These are phyloP conservation scores for Pythium graminicola DNA, from an alignment of 352 stramenopile genomes.

Conservation along the genomic window DNA sequence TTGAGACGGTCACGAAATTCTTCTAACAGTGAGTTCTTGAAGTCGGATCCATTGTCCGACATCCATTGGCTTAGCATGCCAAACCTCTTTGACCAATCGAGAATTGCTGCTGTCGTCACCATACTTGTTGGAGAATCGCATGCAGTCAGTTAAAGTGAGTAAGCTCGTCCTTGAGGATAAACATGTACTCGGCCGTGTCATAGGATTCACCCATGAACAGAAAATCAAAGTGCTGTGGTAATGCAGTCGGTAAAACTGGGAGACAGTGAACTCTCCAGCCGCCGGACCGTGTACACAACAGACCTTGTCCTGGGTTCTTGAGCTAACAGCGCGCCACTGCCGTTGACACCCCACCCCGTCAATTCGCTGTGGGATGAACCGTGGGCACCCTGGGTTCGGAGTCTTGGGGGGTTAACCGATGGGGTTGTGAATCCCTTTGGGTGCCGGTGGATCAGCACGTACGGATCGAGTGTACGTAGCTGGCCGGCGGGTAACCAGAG, in stretches of 20 bases:
- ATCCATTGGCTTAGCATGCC: conserved; percentile 19
- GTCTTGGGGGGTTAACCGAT: not conserved
- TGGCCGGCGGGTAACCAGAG: not conserved
- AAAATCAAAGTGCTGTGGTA: conserved; percentile 31
- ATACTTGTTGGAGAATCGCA: conserved; percentile 6
- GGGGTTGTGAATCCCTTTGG: conserved; percentile 1
- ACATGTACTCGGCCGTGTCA: conserved; percentile 19
- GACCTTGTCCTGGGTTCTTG: not conserved
- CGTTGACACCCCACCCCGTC: not conserved
- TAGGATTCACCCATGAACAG: conserved; percentile 17
- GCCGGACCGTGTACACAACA: not conserved
- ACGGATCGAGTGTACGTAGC: not conserved
- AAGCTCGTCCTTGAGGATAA: conserved; percentile 31
- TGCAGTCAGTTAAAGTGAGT: conserved; percentile 21
- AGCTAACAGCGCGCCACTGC: not conserved
- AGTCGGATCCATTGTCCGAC: conserved; percentile 26
- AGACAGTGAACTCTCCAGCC: not conserved
- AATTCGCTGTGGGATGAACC: not conserved
- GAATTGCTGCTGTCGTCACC: conserved; percentile 4
- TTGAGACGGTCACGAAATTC: conserved; percentile 8
- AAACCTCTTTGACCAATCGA: conserved; percentile 25
- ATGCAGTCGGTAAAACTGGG: not conserved
- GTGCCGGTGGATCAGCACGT: not conserved
- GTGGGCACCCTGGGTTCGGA: not conserved
- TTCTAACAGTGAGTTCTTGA: conserved; percentile 29